Base-by-base conservation (phyloP, 2,329 filamentous ascomycete genomes). In the Monosporascus cannonballus region DNA sequence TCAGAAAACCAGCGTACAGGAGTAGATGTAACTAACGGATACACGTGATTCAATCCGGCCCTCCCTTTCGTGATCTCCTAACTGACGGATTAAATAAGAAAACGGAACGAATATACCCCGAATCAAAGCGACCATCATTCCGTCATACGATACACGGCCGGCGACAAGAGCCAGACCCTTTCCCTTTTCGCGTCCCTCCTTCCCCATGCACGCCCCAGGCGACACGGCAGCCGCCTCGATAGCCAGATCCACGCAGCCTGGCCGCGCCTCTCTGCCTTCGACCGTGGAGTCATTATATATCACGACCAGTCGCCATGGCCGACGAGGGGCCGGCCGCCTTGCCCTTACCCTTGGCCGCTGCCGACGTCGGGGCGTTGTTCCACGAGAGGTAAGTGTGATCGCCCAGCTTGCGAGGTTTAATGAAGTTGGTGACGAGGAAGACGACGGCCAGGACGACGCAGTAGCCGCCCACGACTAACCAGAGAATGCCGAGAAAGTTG, bases 331-430 rank as follows among this genome's bases (percentile, higher is more conserved):
- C 71, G 9, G 66, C 65, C 17, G 71, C 63, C 64, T 76, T 76
- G 56, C 69, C 71, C 61, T 69, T 71, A 44, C 66, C 62, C 51
- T 68, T 68, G 47, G 61, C 64, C n/a, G 60, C 60, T 3, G 63
- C 55, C 6, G 68, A 65, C 6, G 71, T 66, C 2, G 78, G 77
- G 1, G 73, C 74, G 54, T 83, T 83, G 69, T 97, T 96, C 94
- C 94, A 99, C 24, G 90, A 94, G 48, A 99, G 80, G 69, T 99
- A 97, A 8, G 91, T 96, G 71, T 97, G 94, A 70, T 99, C 94
- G 56, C 94, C 94, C 42, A 99, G 82, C 87, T 97, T 99, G 66
- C 94, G 93, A 60, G 94, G 94, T 68, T 89, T 92, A 71, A 99
- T 85, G 58, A 97, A 78, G 73, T 97, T 92, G 1, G 90, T 92